phyloP scores from a whole-genome alignment of 2,329 filamentous ascomycete genomes.

The Chalaropsis thielavioides region DNA sequence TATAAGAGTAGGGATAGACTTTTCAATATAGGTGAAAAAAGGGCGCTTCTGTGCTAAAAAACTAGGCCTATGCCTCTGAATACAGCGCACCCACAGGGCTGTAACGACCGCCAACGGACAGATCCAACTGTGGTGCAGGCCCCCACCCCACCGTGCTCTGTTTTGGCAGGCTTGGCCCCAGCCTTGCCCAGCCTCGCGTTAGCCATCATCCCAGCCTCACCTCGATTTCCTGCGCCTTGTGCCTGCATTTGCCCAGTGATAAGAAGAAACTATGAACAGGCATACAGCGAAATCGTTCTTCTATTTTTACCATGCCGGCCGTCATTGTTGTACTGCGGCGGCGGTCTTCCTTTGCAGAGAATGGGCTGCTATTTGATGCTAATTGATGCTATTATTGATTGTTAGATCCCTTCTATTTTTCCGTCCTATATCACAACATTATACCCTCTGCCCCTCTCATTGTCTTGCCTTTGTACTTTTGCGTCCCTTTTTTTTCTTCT shows the following conservation, averaged over 20 bases:
- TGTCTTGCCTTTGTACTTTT: not conserved
- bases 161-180: not conserved
- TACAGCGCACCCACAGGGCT: too few species aligned
- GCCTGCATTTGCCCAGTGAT: not conserved
- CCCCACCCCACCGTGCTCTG: not conserved
- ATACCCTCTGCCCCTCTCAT: conserved; percentile 3
- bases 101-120: not conserved
- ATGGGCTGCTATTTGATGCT: not conserved
- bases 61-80: too few species aligned
- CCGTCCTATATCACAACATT: conserved; percentile 5
- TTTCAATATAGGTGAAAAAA: too few species aligned
- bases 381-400: not conserved
- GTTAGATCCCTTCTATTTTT: not conserved
- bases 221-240: not conserved
- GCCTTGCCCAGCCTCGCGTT: conserved; percentile 1
- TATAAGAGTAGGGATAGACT: too few species aligned
- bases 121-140: not conserved
- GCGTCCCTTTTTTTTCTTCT: not conserved
- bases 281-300: not conserved
- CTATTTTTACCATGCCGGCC: not conserved
- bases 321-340: not conserved
- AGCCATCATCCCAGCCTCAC: not conserved
- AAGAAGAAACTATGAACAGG: not conserved
- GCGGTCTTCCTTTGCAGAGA: not conserved
- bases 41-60: too few species aligned